A percentile compares a stretch with the other conserved stretches of the same genome.
phyloP scores from a whole-genome alignment of 2,329 filamentous ascomycete species.

The Gyromitra esculenta region DNA sequence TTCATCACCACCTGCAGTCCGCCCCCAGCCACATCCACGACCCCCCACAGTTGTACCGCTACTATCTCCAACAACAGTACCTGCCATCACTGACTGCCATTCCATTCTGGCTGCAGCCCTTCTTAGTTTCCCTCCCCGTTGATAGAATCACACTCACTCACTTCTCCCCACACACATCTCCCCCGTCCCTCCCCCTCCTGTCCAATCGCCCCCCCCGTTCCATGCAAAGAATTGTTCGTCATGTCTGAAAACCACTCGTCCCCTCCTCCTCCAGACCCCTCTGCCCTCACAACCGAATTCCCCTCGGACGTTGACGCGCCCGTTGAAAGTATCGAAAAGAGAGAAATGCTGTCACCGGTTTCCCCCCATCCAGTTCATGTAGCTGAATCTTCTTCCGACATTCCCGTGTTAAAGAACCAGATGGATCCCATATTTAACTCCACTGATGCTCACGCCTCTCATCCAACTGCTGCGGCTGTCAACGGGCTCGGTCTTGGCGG shows the following conservation, averaged over 20 bases:
- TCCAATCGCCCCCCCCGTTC: slow-evolving; percentile 40
- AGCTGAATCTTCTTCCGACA: slow-evolving; percentile 73
- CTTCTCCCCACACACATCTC: not conserved
- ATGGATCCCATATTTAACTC: slow-evolving; percentile 75
- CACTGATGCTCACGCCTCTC: slow-evolving; percentile 50
- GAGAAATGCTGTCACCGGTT: slow-evolving; percentile 66
- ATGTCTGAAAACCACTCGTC: slow-evolving; percentile 56
- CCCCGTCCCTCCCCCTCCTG: slow-evolving; percentile 22
- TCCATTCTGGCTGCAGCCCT: slow-evolving; percentile 38
- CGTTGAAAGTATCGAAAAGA: slow-evolving; percentile 54
- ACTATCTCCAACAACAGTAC: slow-evolving; percentile 43
- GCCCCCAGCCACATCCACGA: slow-evolving; percentile 47
- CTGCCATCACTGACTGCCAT: slow-evolving; percentile 19
- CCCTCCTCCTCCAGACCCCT: slow-evolving; percentile 51
- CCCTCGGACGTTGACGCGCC: slow-evolving; percentile 49
- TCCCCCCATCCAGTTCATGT: slow-evolving; percentile 76
- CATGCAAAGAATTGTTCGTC: slow-evolving; percentile 51
- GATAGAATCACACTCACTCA: slow-evolving; percentile 42
- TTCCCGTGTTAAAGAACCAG: slow-evolving; percentile 75
- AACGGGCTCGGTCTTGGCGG: slow-evolving; percentile 48
- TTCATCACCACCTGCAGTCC: slow-evolving; percentile 43
- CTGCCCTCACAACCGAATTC: slow-evolving; percentile 44
- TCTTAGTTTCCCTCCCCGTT: slow-evolving; percentile 43
- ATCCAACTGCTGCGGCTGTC: slow-evolving; percentile 29
- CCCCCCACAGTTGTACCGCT: slow-evolving; percentile 39